A percentile compares a stretch with the other conserved stretches of the same genome.
These are phyloP conservation scores for Pythium apleroticum DNA, from an alignment of 352 stramenopile species.

Conservation along the genomic window DNA sequence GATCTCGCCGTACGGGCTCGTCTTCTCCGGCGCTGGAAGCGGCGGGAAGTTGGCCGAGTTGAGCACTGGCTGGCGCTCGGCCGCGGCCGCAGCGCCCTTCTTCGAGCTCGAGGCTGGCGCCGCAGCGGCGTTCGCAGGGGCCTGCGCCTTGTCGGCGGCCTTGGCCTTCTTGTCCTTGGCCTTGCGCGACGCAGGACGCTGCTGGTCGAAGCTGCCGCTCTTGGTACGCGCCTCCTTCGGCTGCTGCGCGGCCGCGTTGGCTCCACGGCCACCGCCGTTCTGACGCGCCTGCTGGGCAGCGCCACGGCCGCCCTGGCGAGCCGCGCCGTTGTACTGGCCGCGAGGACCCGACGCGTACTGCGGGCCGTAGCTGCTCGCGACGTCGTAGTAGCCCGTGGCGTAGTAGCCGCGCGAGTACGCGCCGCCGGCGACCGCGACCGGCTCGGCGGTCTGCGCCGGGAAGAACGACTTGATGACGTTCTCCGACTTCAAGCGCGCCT, in stretches of 20 bases:
- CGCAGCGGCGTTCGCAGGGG: slow-evolving; percentile 14
- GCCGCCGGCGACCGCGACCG: slow-evolving; percentile 41
- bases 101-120: slow-evolving; percentile 30
- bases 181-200: slow-evolving; percentile 48
- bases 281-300: slow-evolving; percentile 32
- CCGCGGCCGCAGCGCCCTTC: slow-evolving; percentile 29
- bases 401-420: slow-evolving; percentile 54
- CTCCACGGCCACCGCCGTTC: slow-evolving; percentile 34
- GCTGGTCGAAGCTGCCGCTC: slow-evolving; percentile 54
- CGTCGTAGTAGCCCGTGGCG: slow-evolving; percentile 69
- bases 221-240: slow-evolving; percentile 49
- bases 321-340: slow-evolving; percentile 41
- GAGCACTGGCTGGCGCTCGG: slow-evolving; percentile 73
- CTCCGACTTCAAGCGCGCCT: slow-evolving; percentile 92
- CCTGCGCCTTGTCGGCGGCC: slow-evolving; percentile 31
- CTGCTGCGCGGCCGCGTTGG: slow-evolving; percentile 26
- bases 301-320: slow-evolving; percentile 30
- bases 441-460: slow-evolving; percentile 63
- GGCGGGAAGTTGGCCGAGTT: slow-evolving; percentile 84
- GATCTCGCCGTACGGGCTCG: slow-evolving; percentile 42
- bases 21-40: slow-evolving; percentile 50
- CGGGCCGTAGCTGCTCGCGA: slow-evolving; percentile 47
- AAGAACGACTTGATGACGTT: slow-evolving; percentile 92
- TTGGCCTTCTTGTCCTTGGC: slow-evolving; percentile 68
- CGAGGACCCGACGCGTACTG: slow-evolving; percentile 49